Base-by-base conservation (phyloP, 2,329 filamentous ascomycete species). In the Achaetomium macrosporum region DNA sequence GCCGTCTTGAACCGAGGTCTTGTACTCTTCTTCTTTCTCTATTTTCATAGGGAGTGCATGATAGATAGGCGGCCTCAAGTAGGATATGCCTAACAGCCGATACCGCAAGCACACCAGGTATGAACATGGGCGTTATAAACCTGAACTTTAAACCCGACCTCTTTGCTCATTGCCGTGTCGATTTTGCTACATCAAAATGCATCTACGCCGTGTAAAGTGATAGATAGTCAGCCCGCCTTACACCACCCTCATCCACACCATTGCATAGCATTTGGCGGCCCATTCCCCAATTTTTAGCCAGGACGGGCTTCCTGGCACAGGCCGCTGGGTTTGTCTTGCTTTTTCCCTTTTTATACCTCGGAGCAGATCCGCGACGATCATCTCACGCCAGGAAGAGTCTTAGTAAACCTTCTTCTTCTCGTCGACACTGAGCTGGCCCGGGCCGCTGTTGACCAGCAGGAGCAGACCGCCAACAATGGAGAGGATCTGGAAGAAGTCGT, bases 391-490 rank as follows among this genome's bases (percentile, higher is more conserved):
- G 8, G 20, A n/a, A 35, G 15, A 3, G 3, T 37, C n/a, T n/a
- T 80, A 99, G 77, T 99, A 99, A 63, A 99, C 93, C 82, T 99
- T 99, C 85, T 99, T 99, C 88, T 99, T 99, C 83, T 99, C 93
- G 73, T 99, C 93, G 72, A 97, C 92, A 71, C 88, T 95, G 79
- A 97, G 88, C 72, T 96, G 91, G 59, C 93, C 93, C 10, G 93
- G 93, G 57, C 93, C 93, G 82, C 93, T 96, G 83, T 99, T 99
- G 75, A 97, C 91, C 61, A 99, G 83, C 61, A 99, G 85, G 54
- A 99, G 81, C 53, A 99, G 88, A 71, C 93, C 93, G 60, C 93
- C 93, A 61, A 97, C 92, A 69, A 99, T 99, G 48, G 93, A 99
- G 51, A 99, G 80, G 65, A 97, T 96, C 78, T 99, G 93, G 85